phyloP scores from a whole-genome alignment of 768 basidiomycete genomes.

The Suillus placidus region DNA sequence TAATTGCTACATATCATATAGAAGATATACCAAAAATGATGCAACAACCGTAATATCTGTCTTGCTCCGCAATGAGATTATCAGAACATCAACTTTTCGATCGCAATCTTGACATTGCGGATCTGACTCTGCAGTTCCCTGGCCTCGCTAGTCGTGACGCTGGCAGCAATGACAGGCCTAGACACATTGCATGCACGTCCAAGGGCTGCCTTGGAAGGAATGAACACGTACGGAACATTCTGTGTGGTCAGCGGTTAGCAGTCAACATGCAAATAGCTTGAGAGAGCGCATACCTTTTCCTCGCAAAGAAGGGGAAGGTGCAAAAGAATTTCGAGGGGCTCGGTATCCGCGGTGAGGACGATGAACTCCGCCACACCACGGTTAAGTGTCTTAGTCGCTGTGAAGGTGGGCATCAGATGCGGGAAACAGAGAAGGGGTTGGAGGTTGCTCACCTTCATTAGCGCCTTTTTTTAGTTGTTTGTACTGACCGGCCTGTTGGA shows the following conservation, averaged over 20 bases:
- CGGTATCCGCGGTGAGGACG: slow-evolving; percentile 94
- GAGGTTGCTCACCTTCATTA: slow-evolving; percentile 78
- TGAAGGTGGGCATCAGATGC: slow-evolving; percentile 12
- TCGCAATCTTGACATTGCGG: slow-evolving; percentile 73
- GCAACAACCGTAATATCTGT: too few relatives aligned
- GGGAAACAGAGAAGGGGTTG: background rate
- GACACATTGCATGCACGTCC: slow-evolving; percentile 97
- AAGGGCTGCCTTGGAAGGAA: slow-evolving; percentile 93
- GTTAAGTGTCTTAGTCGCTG: slow-evolving; percentile 97
- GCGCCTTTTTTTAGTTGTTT: slow-evolving; percentile 99
- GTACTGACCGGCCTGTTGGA: slow-evolving; percentile 95
- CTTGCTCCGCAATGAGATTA: slow-evolving; percentile 3
- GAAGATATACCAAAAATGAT: too few relatives aligned
- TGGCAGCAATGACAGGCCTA: slow-evolving; percentile 92
- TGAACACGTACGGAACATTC: slow-evolving; percentile 78
- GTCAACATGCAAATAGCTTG: background rate
- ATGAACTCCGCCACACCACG: slow-evolving; percentile 98
- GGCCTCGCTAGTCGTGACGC: slow-evolving; percentile 96
- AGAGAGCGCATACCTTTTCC: slow-evolving; percentile 72
- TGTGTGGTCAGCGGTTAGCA: background rate
- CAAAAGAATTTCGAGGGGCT: slow-evolving; percentile 96
- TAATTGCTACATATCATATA: too few relatives aligned
- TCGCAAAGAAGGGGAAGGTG: slow-evolving; percentile 97
- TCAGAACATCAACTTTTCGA: slow-evolving; percentile 48
- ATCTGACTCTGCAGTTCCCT: slow-evolving; percentile 92